Evolutionary conservation across 306 rosid genomes (phyloP).

Genomic region (Geum urbanum): DNA sequence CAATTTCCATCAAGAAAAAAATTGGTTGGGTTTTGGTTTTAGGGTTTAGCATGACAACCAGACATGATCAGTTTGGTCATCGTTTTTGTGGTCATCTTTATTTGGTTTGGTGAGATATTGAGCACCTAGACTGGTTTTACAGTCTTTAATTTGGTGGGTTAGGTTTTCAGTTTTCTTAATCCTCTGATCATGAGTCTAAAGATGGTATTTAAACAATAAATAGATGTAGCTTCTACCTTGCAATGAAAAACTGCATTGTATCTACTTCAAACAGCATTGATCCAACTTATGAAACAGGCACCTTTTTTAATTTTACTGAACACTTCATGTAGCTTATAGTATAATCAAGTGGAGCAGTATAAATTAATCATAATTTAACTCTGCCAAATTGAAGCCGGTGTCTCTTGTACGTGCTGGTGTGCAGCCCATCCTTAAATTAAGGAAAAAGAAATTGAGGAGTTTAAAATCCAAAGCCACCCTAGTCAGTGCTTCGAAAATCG

Average conservation of each 20-base stretch:
- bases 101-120: slow-evolving; percentile 13
- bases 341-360: no score
- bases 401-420: no score
- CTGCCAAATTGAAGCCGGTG: no score
- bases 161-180: not conserved
- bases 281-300: no score
- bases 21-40: not conserved
- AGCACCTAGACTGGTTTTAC: slow-evolving; percentile 3
- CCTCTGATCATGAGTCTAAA: not conserved
- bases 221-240: no score
- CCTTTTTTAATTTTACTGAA: no score
- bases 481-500: not conserved
- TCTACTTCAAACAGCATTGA: no score
- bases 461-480: not conserved
- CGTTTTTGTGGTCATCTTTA: not conserved
- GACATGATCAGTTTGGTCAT: not conserved
- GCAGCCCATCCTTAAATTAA: not conserved
- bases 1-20: not conserved
- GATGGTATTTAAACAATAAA: no score
- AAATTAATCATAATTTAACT: no score
- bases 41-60: not conserved
- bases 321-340: no score
- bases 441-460: not conserved
- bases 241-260: no score
- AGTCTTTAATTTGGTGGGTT: slow-evolving; percentile 1